Percentiles rank a stretch among this genome's conserved stretches.
Conservation (phyloP, 2,329 filamentous ascomycete species). For the Phyllachora maydis region DNA sequence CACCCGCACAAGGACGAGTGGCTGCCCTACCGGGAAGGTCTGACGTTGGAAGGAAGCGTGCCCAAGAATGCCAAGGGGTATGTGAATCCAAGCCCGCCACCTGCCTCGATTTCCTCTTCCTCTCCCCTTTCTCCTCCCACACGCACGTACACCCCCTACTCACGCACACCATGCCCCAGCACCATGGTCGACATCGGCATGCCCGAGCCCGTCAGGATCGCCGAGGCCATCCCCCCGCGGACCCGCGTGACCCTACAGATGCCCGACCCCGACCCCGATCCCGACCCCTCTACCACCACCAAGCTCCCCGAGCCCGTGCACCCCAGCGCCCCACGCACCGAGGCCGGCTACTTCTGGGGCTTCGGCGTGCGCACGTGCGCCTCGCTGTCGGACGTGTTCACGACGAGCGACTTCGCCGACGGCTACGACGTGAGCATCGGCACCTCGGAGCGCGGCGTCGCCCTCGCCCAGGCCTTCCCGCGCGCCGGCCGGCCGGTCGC, state of each 20-base stretch:
- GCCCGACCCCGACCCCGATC: conserved; percentile 18
- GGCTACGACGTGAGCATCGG: conserved; percentile 73
- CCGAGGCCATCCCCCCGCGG: conserved; percentile 41
- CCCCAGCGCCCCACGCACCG: conserved; percentile 47
- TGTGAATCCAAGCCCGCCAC: conserved; percentile 1
- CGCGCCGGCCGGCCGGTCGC: conserved; percentile 16
- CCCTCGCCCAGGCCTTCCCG: conserved; percentile 24
- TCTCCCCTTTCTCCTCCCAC: conserved; percentile 1
- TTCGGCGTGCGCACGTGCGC: conserved; percentile 47
- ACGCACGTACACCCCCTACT: conserved; percentile 22
- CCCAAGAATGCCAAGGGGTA: conserved; percentile 16
- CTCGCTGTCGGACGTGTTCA: conserved; percentile 54
- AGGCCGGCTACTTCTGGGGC: conserved; percentile 75
- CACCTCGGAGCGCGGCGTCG: conserved; percentile 55
- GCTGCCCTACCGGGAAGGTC: conserved; percentile 62
- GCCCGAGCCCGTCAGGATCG: conserved; percentile 31
- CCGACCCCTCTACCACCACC: too few species aligned
- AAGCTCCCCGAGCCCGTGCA: conserved; percentile 49
- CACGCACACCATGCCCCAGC: too few species aligned
- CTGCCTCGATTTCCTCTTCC: neutral
- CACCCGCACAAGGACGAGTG: conserved; percentile 60
- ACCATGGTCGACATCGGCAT: conserved; percentile 38
- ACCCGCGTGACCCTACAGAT: conserved; percentile 59
- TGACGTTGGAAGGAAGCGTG: conserved; percentile 32
- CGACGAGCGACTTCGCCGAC: conserved; percentile 50